Evolutionary conservation across 1,139 yeast genomes (phyloP).

Genomic region (Yamadazyma aaseri): DNA sequence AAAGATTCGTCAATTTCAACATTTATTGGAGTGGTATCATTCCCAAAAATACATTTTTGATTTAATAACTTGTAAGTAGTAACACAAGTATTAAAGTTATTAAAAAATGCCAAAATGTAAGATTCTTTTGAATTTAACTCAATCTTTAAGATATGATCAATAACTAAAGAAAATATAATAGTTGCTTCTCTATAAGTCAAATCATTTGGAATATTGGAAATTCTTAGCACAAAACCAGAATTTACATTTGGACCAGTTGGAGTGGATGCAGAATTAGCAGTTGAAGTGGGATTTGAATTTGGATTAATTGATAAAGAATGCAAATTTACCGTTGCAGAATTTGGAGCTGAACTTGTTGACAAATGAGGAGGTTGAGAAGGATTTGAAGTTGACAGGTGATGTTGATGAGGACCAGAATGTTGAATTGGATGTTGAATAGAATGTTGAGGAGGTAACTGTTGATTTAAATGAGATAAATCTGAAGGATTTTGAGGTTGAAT

Average conservation of each 20-base stretch:
- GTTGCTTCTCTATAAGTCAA: constrained; percentile 73
- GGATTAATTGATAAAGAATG: constrained; percentile 5
- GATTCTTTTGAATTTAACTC: constrained; percentile 43
- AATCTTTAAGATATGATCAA: constrained; percentile 60
- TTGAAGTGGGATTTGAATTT: constrained; percentile 1
- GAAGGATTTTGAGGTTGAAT: constrained; percentile 1
- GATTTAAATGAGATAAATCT: constrained; percentile 2
- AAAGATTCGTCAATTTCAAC: constrained; percentile 40
- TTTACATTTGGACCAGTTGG: constrained; percentile 1
- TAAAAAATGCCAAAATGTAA: constrained; percentile 61
- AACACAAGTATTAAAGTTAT: constrained; percentile 61
- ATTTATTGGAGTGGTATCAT: constrained; percentile 48
- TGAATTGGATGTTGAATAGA: neutral
- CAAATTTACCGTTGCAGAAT: constrained; percentile 3
- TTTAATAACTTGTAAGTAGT: constrained; percentile 71
- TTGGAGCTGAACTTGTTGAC: constrained; percentile 1
- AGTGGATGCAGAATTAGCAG: neutral
- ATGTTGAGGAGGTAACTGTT: constrained; percentile 5
- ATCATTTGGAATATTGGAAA: constrained; percentile 70
- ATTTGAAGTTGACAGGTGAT: neutral
- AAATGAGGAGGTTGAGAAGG: constrained; percentile 1
- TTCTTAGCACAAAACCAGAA: constrained; percentile 19
- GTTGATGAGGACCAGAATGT: neutral
- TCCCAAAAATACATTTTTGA: constrained; percentile 64
- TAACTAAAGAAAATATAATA: constrained; percentile 75